Base-by-base conservation (phyloP, 1,284 basidiomycete species). In the Heterobasidion irregulare region DNA sequence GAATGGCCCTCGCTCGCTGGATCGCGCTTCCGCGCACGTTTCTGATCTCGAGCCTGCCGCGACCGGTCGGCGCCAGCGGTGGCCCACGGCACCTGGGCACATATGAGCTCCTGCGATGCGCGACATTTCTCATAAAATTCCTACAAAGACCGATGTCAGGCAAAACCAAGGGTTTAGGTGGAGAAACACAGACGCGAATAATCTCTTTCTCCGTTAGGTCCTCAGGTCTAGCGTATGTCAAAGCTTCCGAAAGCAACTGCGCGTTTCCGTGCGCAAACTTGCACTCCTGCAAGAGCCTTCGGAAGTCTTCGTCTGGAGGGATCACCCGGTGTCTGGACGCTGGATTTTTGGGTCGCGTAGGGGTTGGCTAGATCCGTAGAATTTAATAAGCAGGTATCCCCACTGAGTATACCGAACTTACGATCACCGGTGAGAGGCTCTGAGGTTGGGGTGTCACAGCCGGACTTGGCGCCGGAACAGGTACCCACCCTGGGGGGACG, bases 71-170 rank as follows among this genome's bases (percentile, higher is more conserved):
- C 88, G 18, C 80, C 77, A 4, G 88, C 82, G 16, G 80, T 78
- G 5, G 90, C 90, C 89, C 89, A 92, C 9, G 84, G 78, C 54
- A 91, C 88, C 66, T 89, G 86, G 8, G 84, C 80, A 59, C 74
- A 82, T 35, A 90, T 82, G 16, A 91, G 73, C 56, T 89, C 88
- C 65, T 88, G 86, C 2, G 86, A 89, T 6, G 77, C 75, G 18
- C 78, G 74, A 65, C 86, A 90, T 64, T 89, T 87, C 12, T 68
- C 62, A 58, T 84, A 78, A 64, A 90, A 91, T 69, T 91, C 89
- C 87, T 90, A 59, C 49, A 57, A 16, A 8, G 19, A 49, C n/a
- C 54, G 50, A 10, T 45, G 43, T 15, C 10, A 52, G 57, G 44
- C 53, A 49, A 12, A 26, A 44, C 15, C 45, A 10, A 55, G 19